These are phyloP conservation scores for Starmerella bombi DNA, from an alignment of 805 yeast genomes.

Conservation along the genomic window DNA sequence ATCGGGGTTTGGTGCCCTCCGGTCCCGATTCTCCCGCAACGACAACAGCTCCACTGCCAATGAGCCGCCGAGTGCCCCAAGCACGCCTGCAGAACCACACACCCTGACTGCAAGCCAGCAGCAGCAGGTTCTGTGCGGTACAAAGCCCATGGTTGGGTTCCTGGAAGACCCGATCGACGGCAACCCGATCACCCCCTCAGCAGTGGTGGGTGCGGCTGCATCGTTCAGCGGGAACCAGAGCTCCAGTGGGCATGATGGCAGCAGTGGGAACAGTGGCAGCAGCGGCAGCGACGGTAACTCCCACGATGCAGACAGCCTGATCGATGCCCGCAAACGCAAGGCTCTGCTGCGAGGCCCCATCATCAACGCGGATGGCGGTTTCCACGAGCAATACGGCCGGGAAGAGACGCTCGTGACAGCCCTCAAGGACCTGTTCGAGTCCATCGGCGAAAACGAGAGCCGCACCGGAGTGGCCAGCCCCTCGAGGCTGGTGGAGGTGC, in stretches of 20 bases:
- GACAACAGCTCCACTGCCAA: neutral
- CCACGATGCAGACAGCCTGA: constrained; percentile 9
- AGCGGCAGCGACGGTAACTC: neutral
- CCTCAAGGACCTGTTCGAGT: constrained; percentile 72
- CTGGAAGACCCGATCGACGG: constrained; percentile 7
- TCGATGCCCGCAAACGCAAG: constrained; percentile 64
- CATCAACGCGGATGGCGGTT: constrained; percentile 60
- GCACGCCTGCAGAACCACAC: too few species aligned
- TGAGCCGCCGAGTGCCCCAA: neutral
- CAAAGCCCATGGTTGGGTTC: constrained; percentile 13
- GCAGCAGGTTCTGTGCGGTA: neutral
- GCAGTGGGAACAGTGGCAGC: neutral
- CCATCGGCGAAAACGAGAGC: constrained; percentile 58
- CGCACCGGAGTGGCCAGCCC: constrained; percentile 81
- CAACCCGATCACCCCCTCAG: neutral
- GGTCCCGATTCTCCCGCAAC: constrained; percentile 4
- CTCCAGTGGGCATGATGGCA: neutral
- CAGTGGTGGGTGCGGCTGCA: neutral
- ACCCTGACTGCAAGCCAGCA: neutral
- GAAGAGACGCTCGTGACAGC: constrained; percentile 45
- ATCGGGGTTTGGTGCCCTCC: constrained; percentile 6
- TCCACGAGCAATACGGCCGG: constrained; percentile 39
- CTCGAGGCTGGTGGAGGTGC: constrained; percentile 50
- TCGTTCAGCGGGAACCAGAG: neutral
- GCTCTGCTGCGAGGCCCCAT: constrained; percentile 76